Evolutionary conservation across 495 filamentous ascomycete species (phyloP).

Genomic region (Penicillium simplicissimum): DNA sequence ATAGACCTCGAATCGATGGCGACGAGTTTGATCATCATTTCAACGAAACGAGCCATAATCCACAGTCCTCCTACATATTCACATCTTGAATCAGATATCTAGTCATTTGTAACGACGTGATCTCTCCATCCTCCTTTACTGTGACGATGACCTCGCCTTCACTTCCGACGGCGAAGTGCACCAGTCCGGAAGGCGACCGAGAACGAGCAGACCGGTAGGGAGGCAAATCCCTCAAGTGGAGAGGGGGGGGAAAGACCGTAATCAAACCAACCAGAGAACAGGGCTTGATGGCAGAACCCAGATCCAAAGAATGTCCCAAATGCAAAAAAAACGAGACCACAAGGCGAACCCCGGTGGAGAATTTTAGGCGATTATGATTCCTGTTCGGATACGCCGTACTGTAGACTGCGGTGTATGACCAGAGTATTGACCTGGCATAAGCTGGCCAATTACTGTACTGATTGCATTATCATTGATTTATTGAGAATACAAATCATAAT

Average conservation of each 20-base stretch:
- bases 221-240: slow-evolving; percentile 2
- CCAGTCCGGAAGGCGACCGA: slow-evolving; percentile 1
- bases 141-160: neutral
- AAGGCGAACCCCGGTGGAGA: slow-evolving; percentile 5
- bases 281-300: neutral
- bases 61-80: neutral
- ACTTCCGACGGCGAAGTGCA: neutral
- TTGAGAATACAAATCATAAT: too few species aligned
- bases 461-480: neutral
- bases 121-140: neutral
- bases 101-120: neutral
- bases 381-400: neutral
- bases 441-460: neutral
- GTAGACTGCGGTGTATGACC: neutral
- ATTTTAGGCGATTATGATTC: neutral
- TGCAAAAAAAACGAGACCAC: neutral
- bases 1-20: neutral
- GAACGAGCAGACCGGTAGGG: neutral
- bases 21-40: neutral
- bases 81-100: neutral
- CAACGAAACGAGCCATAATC: neutral
- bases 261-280: neutral
- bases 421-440: neutral
- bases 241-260: neutral
- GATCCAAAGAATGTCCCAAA: slow-evolving; percentile 1